phyloP scores from a whole-genome alignment of 768 basidiomycete species.

The Lactifluus hygrophoroides region DNA sequence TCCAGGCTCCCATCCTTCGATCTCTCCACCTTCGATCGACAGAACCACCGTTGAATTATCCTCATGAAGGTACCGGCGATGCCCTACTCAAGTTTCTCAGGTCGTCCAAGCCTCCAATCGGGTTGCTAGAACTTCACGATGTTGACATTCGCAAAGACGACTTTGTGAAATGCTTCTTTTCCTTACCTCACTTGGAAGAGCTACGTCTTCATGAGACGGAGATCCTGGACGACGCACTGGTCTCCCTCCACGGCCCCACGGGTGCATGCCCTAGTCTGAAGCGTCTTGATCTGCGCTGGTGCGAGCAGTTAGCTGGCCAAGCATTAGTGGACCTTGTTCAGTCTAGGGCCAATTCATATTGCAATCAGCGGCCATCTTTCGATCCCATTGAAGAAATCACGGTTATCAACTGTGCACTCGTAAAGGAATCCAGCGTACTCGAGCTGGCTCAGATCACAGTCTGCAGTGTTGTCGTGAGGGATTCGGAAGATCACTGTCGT shows the following conservation, averaged over 20 bases:
- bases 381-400: conserved; percentile 38
- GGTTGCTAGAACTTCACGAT: conserved; percentile 42
- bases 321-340: conserved; percentile 43
- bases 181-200: conserved; percentile 36
- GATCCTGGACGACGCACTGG: conserved; percentile 40
- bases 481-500: conserved; percentile 46
- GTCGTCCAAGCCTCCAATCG: conserved; percentile 25
- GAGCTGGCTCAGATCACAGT: conserved; percentile 38
- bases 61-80: conserved; percentile 29
- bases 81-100: conserved; percentile 28
- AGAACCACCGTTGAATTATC: conserved; percentile 27
- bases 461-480: conserved; percentile 39
- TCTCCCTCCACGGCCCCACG: conserved; percentile 30
- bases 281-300: conserved; percentile 51
- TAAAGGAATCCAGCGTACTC: conserved; percentile 45
- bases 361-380: not conserved
- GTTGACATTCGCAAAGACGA: conserved; percentile 34
- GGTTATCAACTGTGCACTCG: conserved; percentile 49
- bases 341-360: conserved; percentile 27
- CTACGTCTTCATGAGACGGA: conserved; percentile 52
- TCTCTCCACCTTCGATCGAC: conserved; percentile 36
- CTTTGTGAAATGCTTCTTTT: conserved; percentile 30
- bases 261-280: conserved; percentile 41
- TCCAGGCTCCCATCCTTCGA: conserved; percentile 31
- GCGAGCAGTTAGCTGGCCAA: conserved; percentile 42